Conservation (phyloP, 805 yeast genomes). For the Yarrowia bubula region DNA sequence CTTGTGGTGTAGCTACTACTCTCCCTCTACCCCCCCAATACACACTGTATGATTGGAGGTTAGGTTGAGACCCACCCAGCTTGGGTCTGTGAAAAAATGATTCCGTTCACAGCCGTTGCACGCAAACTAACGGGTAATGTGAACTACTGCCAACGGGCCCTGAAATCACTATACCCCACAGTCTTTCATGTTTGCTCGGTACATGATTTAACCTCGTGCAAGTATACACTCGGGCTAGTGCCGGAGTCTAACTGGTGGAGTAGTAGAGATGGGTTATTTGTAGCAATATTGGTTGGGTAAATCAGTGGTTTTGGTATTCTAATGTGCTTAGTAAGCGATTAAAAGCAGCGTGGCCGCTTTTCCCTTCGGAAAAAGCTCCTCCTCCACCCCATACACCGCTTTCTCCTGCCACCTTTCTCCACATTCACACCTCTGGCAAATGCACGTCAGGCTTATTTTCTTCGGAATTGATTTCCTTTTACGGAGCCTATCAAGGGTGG, state of each 20-base stretch:
- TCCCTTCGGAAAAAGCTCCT: background rate
- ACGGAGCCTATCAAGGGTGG: background rate
- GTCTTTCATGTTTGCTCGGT: background rate
- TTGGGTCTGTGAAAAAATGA: too few species aligned
- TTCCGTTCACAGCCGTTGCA: too few species aligned
- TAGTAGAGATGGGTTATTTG: too few species aligned
- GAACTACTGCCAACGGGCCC: background rate
- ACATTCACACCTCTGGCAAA: background rate
- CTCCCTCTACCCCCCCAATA: too few species aligned
- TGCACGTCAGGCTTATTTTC: conserved; percentile 14
- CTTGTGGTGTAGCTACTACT: too few species aligned
- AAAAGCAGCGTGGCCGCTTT: too few species aligned
- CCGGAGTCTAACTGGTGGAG: conserved; percentile 9
- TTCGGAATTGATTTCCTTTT: conserved; percentile 21
- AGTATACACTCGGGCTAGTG: conserved; percentile 19
- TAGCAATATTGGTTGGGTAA: background rate
- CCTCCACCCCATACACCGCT: background rate
- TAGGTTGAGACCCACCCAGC: too few species aligned
- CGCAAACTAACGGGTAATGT: background rate
- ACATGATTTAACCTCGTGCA: conserved; percentile 4
- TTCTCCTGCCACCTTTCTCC: conserved; percentile 26
- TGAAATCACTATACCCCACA: background rate
- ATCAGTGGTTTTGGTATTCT: background rate
- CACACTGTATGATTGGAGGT: too few species aligned
- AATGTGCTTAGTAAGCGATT: too few species aligned